Evolutionary conservation across 2,329 filamentous ascomycete species (phyloP), one percentile per base, ranked within the genome.

Genomic region (Cladosporium halotolerans): DNA sequence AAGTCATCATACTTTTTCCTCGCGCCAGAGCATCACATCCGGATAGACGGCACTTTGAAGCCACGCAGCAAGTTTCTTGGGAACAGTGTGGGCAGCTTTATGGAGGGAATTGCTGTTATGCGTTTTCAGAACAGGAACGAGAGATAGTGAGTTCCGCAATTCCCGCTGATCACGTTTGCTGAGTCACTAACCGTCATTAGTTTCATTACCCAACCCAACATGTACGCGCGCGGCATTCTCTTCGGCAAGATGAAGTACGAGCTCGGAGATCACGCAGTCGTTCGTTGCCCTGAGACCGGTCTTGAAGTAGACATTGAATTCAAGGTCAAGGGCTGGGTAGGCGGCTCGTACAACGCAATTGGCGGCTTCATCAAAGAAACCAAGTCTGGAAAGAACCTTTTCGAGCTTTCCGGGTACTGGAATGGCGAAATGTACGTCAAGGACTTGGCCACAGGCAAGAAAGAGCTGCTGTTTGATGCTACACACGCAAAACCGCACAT

Each of bases 201-300:
- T 72, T 88, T 95, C 65, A 73, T 97, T 49, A 97, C 93, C 4
- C 93, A 99, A 67, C 93, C 93, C 14, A 99, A 99, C 75, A 99
- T 99, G 90, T 99, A 99, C 70, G 93, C 92, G 18, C 83, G 93
- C 57, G 92, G 93, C 34, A 97, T 99, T 56, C 77, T 99, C 8
- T 96, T 99, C 65, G 93, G 93, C 45, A 97, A 96, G 71, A 97
- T 99, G 93, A 97, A 96, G 72, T 99, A 97, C 71, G 93, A 99
- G 74, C 82, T 99, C 7, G 93, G 92, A 59, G 92, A 97, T 69
- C 91, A 96, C 74, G 96, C 91, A 68, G 89, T 90, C 63, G 88
- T 99, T 16, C 82, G 85, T 60, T 97, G 93, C 69, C 89, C 92
- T 0, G 92, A 97, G 69, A 81, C 89, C 14, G 85, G 90, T 54